These are phyloP conservation scores for Coriaria nepalensis DNA, from an alignment of 306 rosid genomes.

Conservation along the genomic window DNA sequence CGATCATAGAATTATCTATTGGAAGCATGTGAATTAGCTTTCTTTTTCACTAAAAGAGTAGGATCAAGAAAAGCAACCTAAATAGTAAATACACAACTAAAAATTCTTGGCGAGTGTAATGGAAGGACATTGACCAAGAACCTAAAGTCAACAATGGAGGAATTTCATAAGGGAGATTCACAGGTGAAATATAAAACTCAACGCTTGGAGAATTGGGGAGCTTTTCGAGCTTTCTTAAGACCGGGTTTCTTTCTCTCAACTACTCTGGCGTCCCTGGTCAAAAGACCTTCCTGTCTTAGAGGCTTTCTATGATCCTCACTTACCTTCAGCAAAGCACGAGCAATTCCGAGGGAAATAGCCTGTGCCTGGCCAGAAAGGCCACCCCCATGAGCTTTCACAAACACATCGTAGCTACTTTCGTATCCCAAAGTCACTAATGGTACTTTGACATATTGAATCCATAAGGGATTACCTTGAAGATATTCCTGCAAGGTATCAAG, in stretches of 20 bases:
- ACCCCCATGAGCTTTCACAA: constrained; percentile 85
- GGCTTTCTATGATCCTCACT: constrained; percentile 74
- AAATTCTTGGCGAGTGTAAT: too few species aligned
- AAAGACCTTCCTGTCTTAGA: constrained; percentile 71
- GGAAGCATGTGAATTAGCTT: too few species aligned
- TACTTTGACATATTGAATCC: constrained; percentile 73
- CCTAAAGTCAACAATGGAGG: not conserved
- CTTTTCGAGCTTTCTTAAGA: constrained; percentile 96
- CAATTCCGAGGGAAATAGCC: constrained; percentile 87
- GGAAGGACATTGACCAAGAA: constrained; percentile 1
- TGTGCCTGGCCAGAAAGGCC: constrained; percentile 98
- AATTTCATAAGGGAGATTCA: not conserved
- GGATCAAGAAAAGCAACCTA: too few species aligned
- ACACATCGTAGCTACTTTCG: constrained; percentile 71
- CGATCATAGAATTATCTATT: too few species aligned
- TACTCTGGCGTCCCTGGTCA: constrained; percentile 86
- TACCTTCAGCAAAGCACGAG: constrained; percentile 84
- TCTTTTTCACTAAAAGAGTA: too few species aligned
- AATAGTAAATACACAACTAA: too few species aligned
- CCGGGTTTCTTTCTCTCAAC: constrained; percentile 98
- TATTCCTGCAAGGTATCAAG: constrained; percentile 47
- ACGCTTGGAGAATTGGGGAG: constrained; percentile 95
- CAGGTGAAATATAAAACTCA: constrained; percentile 23
- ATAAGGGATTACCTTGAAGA: constrained; percentile 88
- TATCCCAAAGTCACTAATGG: constrained; percentile 73